Evolutionary conservation across 345 rosid genomes (phyloP), one percentile per base, ranked within the genome.

Genomic region (Zanthoxylum bungeanum): DNA sequence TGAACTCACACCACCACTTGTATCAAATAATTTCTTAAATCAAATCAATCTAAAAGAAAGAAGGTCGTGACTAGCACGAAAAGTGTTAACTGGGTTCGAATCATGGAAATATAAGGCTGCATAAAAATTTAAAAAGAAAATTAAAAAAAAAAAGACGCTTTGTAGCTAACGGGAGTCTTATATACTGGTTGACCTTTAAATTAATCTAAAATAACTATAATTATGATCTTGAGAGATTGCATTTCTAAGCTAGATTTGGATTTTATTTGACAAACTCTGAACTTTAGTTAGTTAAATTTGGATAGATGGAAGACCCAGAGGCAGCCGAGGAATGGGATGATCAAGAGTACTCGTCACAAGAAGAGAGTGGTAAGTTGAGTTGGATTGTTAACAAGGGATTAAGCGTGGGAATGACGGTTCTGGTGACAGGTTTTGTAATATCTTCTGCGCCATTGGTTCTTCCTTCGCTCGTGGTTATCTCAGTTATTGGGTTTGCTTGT

Each of bases 401-500:
- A 36, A 64, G 60, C 21, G 21, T 87, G 53, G 90, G 90, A 22
- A 92, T 77, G 89, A 90, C 75, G 76, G 39, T 94, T 68, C 73
- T 90, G 77, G 75, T 85, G 56, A 66, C 85, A 3, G 86, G 87
- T 34, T 66, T 87, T 59, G 77, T 85, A 19, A 17, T 90, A n/a
- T 64, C 89, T 62, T 85, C 86, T 25, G 88, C 85, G 11, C 88
- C 97, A 2, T 2, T 92, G 53, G 36, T 94, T 63, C 74, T 92
- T 79, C 98, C 97, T 12, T 80, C 97, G 0, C 85, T 94, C 22
- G 24, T 85, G 60, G 89, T 81, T 63, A 71, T 87, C 14, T 87
- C 91, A 0, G 73, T 83, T 3, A 68, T 92, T 1, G 92, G 95
- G 16, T 52, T 91, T 49, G 82, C 85, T 64, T 78, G 80, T 61